Evolutionary conservation across 2,329 filamentous ascomycete species (phyloP).

Genomic region (Neonectria punicea): DNA sequence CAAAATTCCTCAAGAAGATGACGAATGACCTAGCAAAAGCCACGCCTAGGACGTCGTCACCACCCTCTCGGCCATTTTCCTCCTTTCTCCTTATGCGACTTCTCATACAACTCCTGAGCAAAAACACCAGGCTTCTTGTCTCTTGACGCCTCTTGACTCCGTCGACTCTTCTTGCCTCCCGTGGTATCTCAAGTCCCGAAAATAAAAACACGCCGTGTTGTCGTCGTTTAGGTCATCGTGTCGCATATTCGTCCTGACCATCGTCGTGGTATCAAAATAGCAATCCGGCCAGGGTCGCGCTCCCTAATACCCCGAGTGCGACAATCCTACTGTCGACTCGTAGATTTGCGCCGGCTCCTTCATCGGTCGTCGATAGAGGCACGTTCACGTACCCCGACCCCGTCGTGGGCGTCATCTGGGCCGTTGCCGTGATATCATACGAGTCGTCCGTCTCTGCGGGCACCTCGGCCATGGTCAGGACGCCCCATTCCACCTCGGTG

Average conservation of each 20-base stretch:
- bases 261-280: constrained; percentile 5
- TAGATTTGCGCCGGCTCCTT: constrained; percentile 14
- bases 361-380: constrained; percentile 28
- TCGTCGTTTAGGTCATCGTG: background rate
- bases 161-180: background rate
- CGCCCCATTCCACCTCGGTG: constrained; percentile 56
- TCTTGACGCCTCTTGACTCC: background rate
- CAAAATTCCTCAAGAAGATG: no score
- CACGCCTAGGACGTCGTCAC: no score
- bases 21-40: no score
- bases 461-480: constrained; percentile 54
- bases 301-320: constrained; percentile 17
- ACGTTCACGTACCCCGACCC: constrained; percentile 27
- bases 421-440: constrained; percentile 38
- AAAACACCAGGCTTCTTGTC: background rate
- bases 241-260: constrained; percentile 3
- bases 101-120: background rate
- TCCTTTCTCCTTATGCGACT: background rate
- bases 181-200: background rate
- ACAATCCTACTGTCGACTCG: background rate
- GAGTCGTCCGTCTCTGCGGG: constrained; percentile 47
- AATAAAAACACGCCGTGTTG: background rate
- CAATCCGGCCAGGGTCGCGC: constrained; percentile 13
- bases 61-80: no score
- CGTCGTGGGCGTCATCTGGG: constrained; percentile 29